Evolutionary conservation across 805 yeast genomes (phyloP), one percentile per base, ranked within the genome.

Genomic region (Kazachstania bromeliacearum): DNA sequence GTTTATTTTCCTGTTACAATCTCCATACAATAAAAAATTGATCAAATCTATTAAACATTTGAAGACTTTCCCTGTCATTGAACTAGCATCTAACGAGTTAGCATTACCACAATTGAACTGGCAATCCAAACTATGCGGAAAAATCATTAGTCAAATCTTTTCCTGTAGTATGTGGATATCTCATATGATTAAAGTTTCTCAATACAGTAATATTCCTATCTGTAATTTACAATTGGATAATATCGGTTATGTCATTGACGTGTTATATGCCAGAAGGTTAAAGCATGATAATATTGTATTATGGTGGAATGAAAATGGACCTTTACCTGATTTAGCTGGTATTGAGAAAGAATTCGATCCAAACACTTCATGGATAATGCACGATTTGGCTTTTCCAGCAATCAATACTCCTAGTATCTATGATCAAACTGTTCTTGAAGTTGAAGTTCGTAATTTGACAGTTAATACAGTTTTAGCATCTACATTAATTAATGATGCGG

Each of bases 401-500:
- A 72, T 85, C 41, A 85, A 82, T 56, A 70, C 70, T 37, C 81
- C 96, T 0, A 94, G 87, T 35, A 66, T 85, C 3, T 88, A 85
- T 57, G 74, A 78, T 24, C 77, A 79, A 14, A 85, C 87, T 13
- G 73, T 80, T 13, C 57, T 92, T 33, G 97, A 92, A 50, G 61
- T 92, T 21, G 78, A 77, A 19, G 64, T 94, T 13, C 76, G 78
- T 4, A 92, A 92, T 38, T 66, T 89, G 46, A 77, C 87, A 0
- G 76, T 92, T 36, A 92, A 89, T 53, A 84, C 97, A 0, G 71
- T 94, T 22, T 65, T 92, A 39, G 81, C 95, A 0, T 84, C 96
- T 10, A 70, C 95, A 0, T 60, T 85, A 32, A 75, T 87, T 35
- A 84, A 83, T 49, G 94, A 85, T 46, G 88, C 88, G 3, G 96